Evolutionary conservation across 2,329 filamentous ascomycete species (phyloP), one percentile per base, ranked within the genome.

Genomic region (Cytospora paraplurivora): DNA sequence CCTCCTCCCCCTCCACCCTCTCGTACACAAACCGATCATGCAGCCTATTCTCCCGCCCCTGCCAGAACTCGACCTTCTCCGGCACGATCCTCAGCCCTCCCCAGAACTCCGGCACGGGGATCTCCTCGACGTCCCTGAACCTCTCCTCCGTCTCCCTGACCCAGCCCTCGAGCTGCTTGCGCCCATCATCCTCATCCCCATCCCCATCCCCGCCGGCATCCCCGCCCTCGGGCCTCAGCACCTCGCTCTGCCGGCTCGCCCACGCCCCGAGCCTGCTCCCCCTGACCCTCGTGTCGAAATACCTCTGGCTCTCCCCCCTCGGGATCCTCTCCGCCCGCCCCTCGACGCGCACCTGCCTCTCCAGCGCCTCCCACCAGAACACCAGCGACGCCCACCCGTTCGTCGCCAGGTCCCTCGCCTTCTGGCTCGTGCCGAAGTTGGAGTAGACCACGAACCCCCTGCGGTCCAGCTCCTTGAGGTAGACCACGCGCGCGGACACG

Each of bases 31-130:
- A 98, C 32, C 95, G 89, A 81, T 99, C 95, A 78, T 99, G 95
- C 76, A 99, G 78, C 65, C 95, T 84, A 77, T 89, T 97, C 73
- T 92, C 85, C 71, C 95, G 85, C 3, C 95, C 95, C 81, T 97
- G 93, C 87, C 95, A 99, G 75, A 99, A 99, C 82, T 99, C 95
- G 56, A 99, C 84, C 70, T 87, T 85, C 72, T 93, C 90, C 0
- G 95, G 94, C 67, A 93, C 83, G 65, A 99, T 85, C 70, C 94
- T 87, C 74, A 97, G 74, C 0, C 95, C 95, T 35, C 95, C 95
- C 95, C 95, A 99, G 75, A 97, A 97, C 11, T 91, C 88, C 4
- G 95, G 95, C 56, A 97, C 88, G 1, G 93, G 93, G 68, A 99
- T 96, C 62, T 90, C 78, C 34, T 96, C 90, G 68, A 84, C 72